A percentile compares a stretch with the other conserved stretches of the same genome.
Evolutionary conservation across 306 rosid genomes (phyloP).

Genomic region (Begonia loranthoides): DNA sequence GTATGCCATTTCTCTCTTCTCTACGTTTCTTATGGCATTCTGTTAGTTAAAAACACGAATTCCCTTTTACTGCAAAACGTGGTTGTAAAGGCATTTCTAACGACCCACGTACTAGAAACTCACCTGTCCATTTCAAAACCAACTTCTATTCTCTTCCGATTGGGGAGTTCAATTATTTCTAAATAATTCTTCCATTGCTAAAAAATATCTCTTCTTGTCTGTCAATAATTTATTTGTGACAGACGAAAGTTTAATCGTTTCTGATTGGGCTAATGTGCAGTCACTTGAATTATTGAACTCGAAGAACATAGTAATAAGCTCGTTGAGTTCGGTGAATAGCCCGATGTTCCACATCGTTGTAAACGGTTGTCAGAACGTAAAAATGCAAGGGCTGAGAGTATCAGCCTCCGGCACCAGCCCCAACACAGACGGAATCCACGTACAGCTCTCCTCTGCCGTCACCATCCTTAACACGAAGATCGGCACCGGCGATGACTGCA

Average conservation of each 20-base stretch:
- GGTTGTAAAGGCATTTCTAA: background rate
- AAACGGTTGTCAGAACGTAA: slow-evolving; percentile 24
- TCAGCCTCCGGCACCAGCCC: slow-evolving; percentile 33
- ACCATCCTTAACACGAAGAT: slow-evolving; percentile 28
- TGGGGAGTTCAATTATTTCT: background rate
- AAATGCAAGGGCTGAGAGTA: slow-evolving; percentile 19
- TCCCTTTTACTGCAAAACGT: background rate
- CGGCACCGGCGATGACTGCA: slow-evolving; percentile 6
- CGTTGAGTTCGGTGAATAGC: slow-evolving; percentile 31
- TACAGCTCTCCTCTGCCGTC: slow-evolving; percentile 30
- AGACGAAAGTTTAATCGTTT: background rate
- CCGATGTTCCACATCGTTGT: slow-evolving; percentile 42
- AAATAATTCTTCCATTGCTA: background rate
- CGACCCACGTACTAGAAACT: no score
- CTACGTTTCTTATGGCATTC: background rate
- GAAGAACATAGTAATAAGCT: slow-evolving; percentile 18
- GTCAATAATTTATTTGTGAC: no score
- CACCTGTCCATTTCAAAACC: background rate
- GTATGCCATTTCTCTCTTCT: slow-evolving; percentile 12
- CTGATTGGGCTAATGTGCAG: slow-evolving; percentile 12
- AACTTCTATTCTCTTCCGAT: background rate
- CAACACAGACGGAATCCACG: slow-evolving; percentile 57
- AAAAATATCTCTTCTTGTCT: background rate
- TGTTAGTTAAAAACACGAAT: background rate
- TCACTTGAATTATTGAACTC: slow-evolving; percentile 27